Conservation (phyloP, 495 filamentous ascomycete species). For the Neurospora hispaniola region DNA sequence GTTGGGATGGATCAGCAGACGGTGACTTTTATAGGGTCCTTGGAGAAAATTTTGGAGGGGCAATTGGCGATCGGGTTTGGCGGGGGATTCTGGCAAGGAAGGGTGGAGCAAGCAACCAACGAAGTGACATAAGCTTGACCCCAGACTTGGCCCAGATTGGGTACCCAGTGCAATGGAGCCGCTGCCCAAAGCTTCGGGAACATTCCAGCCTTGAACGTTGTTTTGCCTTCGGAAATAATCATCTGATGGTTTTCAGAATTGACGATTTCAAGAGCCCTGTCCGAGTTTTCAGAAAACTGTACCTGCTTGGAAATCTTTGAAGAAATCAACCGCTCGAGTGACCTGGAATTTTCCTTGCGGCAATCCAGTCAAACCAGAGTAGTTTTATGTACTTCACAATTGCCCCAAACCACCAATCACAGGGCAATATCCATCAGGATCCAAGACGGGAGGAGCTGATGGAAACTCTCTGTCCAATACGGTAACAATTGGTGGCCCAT, state of each 20-base stretch:
- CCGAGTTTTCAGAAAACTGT: too few relatives aligned
- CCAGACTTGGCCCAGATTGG: not conserved
- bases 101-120: conserved; percentile 5
- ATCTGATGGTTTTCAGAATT: too few relatives aligned
- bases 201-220: conserved; percentile 5
- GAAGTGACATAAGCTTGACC: not conserved
- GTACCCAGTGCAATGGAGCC: not conserved
- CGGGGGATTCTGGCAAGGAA: conserved; percentile 15
- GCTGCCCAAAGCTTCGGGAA: conserved; percentile 17
- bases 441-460: too few relatives aligned
- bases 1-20: not conserved
- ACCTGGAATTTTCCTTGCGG: too few relatives aligned
- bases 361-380: too few relatives aligned
- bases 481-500: not conserved
- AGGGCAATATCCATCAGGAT: too few relatives aligned
- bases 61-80: conserved; percentile 15
- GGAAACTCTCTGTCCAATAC: not conserved
- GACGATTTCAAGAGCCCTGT: too few relatives aligned
- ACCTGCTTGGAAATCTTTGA: too few relatives aligned
- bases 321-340: too few relatives aligned
- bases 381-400: too few relatives aligned
- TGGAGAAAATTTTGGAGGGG: conserved; percentile 29
- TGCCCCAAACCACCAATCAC: too few relatives aligned
- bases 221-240: not conserved
- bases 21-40: not conserved